Conservation (phyloP, 768 basidiomycete species). For the Suillus subalutaceus region DNA sequence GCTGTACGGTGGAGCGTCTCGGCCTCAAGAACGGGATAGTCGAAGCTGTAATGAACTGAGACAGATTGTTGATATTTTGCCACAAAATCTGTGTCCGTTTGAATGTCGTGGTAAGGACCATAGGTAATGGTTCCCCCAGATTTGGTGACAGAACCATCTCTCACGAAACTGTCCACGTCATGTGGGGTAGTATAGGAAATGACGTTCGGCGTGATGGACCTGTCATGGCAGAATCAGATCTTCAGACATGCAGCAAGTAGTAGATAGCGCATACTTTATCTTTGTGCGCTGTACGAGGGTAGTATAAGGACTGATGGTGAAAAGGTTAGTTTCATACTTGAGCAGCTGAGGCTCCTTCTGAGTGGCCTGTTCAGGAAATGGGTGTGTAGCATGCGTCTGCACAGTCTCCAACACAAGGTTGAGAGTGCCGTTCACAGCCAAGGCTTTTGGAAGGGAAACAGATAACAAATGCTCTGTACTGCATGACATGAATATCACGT, state of each 20-base stretch:
- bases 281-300: slow-evolving; percentile 86
- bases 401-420: slow-evolving; percentile 81
- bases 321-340: slow-evolving; percentile 74
- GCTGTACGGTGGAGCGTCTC: slow-evolving; percentile 71
- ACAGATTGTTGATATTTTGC: slow-evolving; percentile 65
- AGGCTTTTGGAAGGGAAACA: slow-evolving; percentile 62
- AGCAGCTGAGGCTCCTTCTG: slow-evolving; percentile 82
- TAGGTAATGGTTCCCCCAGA: slow-evolving; percentile 84
- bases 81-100: slow-evolving; percentile 64
- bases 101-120: slow-evolving; percentile 83
- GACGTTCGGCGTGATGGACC: slow-evolving; percentile 72
- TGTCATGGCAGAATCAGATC: slow-evolving; percentile 30
- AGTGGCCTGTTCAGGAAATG: slow-evolving; percentile 72
- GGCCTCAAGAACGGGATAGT: slow-evolving; percentile 81
- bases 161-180: slow-evolving; percentile 57
- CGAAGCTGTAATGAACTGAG: slow-evolving; percentile 78
- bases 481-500: slow-evolving; percentile 32
- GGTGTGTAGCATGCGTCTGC: slow-evolving; percentile 74
- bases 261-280: slow-evolving; percentile 61
- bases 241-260: slow-evolving; percentile 7
- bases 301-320: slow-evolving; percentile 83
- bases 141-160: slow-evolving; percentile 66
- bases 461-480: slow-evolving; percentile 56
- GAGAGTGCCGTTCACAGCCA: slow-evolving; percentile 60
- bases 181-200: slow-evolving; percentile 73